A percentile compares a stretch with the other conserved stretches of the same genome.
phyloP scores from a whole-genome alignment of 2,329 filamentous ascomycete species.

The Colletotrichum sp. region DNA sequence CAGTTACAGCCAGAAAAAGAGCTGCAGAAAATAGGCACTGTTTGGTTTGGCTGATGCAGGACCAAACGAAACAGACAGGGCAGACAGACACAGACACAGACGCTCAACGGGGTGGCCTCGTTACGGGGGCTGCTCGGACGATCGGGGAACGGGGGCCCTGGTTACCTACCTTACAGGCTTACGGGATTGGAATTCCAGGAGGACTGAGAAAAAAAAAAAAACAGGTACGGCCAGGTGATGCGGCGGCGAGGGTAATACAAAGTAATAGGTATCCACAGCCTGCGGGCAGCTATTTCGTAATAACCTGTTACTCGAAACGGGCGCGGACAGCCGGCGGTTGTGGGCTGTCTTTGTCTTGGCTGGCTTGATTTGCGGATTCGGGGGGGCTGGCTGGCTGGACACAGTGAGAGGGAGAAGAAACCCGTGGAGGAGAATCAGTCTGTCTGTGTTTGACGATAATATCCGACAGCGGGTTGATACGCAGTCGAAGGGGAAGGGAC shows the following conservation, averaged over 20 bases:
- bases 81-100: neutral
- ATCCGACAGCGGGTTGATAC: neutral
- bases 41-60: neutral
- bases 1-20: neutral
- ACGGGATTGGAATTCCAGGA: neutral
- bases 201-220: neutral
- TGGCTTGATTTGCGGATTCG: neutral
- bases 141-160: neutral
- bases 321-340: neutral
- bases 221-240: slow-evolving; percentile 3
- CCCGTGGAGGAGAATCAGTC: neutral
- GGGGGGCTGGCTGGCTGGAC: neutral
- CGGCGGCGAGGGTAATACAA: neutral
- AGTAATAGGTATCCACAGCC: neutral
- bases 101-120: neutral
- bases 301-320: slow-evolving; percentile 12
- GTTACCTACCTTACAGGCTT: neutral
- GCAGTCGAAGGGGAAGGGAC: neutral
- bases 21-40: slow-evolving; percentile 3
- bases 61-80: neutral
- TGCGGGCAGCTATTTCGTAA: slow-evolving; percentile 14
- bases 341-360: neutral
- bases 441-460: neutral
- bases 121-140: slow-evolving; percentile 11
- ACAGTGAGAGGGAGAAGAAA: neutral